Evolutionary conservation across 179 eudicot genomes (phyloP).

Genomic region (Patellifolia procumbens): DNA sequence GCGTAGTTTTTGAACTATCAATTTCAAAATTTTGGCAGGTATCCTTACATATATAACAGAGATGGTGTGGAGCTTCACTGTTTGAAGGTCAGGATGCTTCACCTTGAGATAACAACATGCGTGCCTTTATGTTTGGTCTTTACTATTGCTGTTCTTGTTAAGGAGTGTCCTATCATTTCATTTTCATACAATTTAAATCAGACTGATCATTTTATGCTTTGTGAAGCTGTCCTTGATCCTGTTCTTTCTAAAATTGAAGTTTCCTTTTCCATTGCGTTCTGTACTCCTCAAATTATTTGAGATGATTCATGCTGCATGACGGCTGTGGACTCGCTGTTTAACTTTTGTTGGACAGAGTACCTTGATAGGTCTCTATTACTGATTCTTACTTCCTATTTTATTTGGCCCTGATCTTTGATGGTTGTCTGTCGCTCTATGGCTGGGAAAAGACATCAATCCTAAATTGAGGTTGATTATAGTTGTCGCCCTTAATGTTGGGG

Average conservation of each 20-base stretch:
- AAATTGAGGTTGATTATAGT: slow-evolving; percentile 3
- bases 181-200: not conserved
- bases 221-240: not conserved
- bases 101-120: not conserved
- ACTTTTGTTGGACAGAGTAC: not conserved
- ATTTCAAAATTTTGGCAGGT: slow-evolving; percentile 24
- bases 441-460: not conserved
- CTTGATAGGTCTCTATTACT: not conserved
- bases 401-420: not conserved
- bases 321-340: not conserved
- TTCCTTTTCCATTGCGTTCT: not conserved
- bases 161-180: not conserved
- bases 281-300: not conserved
- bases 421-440: not conserved
- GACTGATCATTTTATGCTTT: not conserved
- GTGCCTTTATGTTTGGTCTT: slow-evolving; percentile 1
- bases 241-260: not conserved
- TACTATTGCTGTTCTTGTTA: not conserved
- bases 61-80: slow-evolving; percentile 89
- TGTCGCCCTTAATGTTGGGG: not conserved
- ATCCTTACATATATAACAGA: slow-evolving; percentile 72
- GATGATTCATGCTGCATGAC: not conserved
- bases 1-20: not conserved
- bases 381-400: not conserved
- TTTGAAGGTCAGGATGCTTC: slow-evolving; percentile 64